Conservation (phyloP, 257 asterid species). For the Buddleja alternifolia region DNA sequence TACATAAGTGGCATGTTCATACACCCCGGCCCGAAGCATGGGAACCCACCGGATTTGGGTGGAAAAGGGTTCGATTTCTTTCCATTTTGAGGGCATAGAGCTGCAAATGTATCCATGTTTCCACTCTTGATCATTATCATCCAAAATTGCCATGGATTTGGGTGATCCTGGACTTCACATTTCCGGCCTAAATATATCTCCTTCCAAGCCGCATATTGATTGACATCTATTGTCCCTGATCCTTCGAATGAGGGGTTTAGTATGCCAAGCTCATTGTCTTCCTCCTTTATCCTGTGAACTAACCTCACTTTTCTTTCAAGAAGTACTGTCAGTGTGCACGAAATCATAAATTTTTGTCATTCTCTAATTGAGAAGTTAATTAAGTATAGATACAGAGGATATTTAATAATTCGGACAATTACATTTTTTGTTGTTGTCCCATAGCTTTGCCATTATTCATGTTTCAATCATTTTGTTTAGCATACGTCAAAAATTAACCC, state of each 20-base stretch:
- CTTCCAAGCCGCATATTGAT: slow-evolving; percentile 56
- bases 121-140: slow-evolving; percentile 72
- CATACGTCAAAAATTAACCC: too few species aligned
- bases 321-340: background rate
- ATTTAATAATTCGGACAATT: too few species aligned
- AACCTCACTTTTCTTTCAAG: slow-evolving; percentile 22
- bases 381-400: too few species aligned
- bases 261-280: slow-evolving; percentile 49
- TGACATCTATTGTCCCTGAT: slow-evolving; percentile 25
- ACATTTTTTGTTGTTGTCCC: too few species aligned
- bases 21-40: slow-evolving; percentile 62
- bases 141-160: slow-evolving; percentile 71
- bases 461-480: too few species aligned
- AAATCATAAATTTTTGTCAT: too few species aligned
- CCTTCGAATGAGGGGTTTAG: slow-evolving; percentile 11
- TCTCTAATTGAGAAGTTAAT: too few species aligned
- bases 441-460: too few species aligned
- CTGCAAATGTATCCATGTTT: slow-evolving; percentile 63
- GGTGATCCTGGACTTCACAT: slow-evolving; percentile 58
- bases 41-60: slow-evolving; percentile 45
- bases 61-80: slow-evolving; percentile 42
- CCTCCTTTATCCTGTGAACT: slow-evolving; percentile 50
- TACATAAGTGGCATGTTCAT: slow-evolving; percentile 62
- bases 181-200: slow-evolving; percentile 50
- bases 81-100: slow-evolving; percentile 57